Conservation (phyloP, 2,329 filamentous ascomycete genomes). For the Calonectria multiphialidica region DNA sequence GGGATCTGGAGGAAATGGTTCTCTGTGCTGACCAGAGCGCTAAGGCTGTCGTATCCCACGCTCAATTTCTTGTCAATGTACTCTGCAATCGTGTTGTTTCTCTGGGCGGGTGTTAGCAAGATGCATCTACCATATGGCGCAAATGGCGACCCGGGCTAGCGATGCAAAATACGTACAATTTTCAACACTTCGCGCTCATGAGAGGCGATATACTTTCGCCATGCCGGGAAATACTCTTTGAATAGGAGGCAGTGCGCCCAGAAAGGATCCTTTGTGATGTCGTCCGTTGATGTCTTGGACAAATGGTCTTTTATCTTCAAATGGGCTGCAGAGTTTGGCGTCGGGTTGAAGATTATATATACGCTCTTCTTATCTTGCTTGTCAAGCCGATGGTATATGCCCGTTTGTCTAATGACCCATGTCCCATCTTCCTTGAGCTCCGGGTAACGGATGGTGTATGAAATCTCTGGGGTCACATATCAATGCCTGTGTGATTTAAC, state of each 20-base stretch:
- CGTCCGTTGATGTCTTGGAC: not conserved
- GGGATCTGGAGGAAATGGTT: constrained; percentile 10
- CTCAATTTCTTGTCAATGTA: not conserved
- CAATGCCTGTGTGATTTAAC: not conserved
- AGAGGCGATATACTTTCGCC: not conserved
- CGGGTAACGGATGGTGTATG: not conserved
- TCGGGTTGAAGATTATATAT: not conserved
- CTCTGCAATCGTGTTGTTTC: not conserved
- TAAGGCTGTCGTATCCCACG: not conserved
- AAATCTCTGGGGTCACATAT: not conserved
- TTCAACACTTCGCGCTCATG: not conserved
- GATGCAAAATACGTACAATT: not conserved
- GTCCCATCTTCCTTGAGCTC: not conserved
- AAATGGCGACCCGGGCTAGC: not conserved
- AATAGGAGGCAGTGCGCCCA: not conserved
- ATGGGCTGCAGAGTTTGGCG: not conserved
- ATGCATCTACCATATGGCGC: not conserved
- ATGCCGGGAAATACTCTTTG: not conserved
- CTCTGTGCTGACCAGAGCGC: not conserved
- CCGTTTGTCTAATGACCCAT: constrained; percentile 4
- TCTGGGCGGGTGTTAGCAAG: not conserved
- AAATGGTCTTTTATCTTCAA: not conserved
- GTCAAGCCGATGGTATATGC: not conserved
- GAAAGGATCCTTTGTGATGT: not conserved
- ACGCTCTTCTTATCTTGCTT: not conserved